Base-by-base conservation (phyloP, 345 rosid species). In the Eucalyptus erythrocorys region DNA sequence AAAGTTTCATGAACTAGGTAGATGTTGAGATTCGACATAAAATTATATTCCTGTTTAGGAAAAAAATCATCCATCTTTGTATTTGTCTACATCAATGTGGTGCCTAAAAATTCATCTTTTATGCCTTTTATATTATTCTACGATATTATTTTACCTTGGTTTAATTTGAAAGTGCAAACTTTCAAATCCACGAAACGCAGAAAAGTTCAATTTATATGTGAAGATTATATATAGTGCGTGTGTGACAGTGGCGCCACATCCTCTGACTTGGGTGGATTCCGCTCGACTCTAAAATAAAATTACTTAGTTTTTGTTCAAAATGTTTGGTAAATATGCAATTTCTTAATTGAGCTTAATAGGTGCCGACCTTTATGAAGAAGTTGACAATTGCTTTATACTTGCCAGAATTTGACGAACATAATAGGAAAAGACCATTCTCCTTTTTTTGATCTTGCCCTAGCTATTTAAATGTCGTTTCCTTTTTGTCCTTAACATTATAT, bases 281-380 rank as follows among this genome's bases (percentile, higher is more conserved):
- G 27, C 32, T 0, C 0, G 0, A 13, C 32, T 13, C n/a, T 13
- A 30, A 30, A 3, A 61, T 27, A 30, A 30, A 13, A 4, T 30
- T 27, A 27, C 13, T 57, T 24, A 24, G 0, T 57, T 57, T 24
- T 50, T 50, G 53, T 21, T 50, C 2, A 50, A 6, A 50, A 50
- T 8, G 16, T 6, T 50, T 0, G 53, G 21, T 50, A 50, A 50
- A 50, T 16, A 50, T 8, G 16, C 8, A 61, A 61, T 27, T 0
- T 61, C n/a, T 27, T 27, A n/a, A 61, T 10, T 61, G 1, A 27
- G n/a, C 7, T n/a, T 12, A 0, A 61, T 61, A 61, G 68, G n/a
- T 61, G 32, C 4, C 34, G 1, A 19, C 26, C 26, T 53, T 53
- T 8, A 7, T 8, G 57, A 22, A 53, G 21, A 5, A 49, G 22